Conservation (phyloP, 352 stramenopile genomes). For the Elongisporangium senticosum region DNA sequence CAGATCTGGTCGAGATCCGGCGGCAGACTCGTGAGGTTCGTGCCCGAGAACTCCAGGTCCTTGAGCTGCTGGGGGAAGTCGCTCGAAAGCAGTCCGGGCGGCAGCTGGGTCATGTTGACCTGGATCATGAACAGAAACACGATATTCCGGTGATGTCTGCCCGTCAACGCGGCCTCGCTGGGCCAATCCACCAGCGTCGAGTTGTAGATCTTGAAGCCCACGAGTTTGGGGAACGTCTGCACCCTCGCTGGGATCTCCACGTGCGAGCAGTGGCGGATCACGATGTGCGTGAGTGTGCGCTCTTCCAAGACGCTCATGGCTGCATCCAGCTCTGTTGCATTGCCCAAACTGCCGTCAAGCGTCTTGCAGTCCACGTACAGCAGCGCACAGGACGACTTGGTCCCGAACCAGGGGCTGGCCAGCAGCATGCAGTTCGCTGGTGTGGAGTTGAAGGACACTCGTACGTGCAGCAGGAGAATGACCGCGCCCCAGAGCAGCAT, state of each 20-base stretch:
- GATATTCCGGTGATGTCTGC: constrained; percentile 18
- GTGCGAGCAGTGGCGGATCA: constrained; percentile 26
- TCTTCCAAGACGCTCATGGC: constrained; percentile 21
- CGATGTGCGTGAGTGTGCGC: constrained; percentile 18
- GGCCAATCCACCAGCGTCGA: constrained; percentile 23
- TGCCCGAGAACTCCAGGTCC: constrained; percentile 34
- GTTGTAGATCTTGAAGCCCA: constrained; percentile 36
- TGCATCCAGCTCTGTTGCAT: constrained; percentile 6
- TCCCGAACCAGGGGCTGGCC: constrained; percentile 25
- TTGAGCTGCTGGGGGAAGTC: constrained; percentile 24
- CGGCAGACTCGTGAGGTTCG: constrained; percentile 28
- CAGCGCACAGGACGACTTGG: constrained; percentile 23
- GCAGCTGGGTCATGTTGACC: constrained; percentile 31
- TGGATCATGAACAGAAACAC: constrained; percentile 22
- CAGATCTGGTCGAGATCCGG: constrained; percentile 27
- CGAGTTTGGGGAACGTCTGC: constrained; percentile 15
- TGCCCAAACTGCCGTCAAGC: constrained; percentile 9
- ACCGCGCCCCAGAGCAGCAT: constrained; percentile 8
- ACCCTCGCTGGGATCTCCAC: constrained; percentile 23
- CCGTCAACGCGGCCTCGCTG: constrained; percentile 14
- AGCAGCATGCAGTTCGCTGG: constrained; percentile 17
- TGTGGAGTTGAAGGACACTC: constrained; percentile 7
- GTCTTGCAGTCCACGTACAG: constrained; percentile 23
- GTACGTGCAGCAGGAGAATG: constrained; percentile 19
- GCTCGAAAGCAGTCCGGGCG: constrained; percentile 21